Evolutionary conservation across 1,284 basidiomycete species (phyloP), one percentile per base, ranked within the genome.

Genomic region (Anthracocystis setariae): DNA sequence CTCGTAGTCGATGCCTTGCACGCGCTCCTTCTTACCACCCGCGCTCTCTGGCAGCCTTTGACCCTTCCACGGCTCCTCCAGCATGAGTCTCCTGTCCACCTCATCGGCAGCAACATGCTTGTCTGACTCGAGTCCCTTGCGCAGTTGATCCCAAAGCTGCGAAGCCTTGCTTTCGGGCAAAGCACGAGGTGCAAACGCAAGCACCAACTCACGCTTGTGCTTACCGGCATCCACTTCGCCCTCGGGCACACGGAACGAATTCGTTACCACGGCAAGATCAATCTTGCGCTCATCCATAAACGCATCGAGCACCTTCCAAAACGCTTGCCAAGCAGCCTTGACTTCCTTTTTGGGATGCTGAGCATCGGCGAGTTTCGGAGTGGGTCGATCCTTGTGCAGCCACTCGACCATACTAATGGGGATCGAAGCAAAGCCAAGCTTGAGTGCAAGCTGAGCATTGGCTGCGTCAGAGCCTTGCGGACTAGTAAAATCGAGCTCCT

Each of bases 401-500:
- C 76, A 78, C 40, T 75, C 64, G 27, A 51, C 66, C 17, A 78
- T 47, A 42, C 71, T 72, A 45, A 78, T 53, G 15, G 76, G 76
- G 13, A 78, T 69, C 2, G 68, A 69, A n/a, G 76, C 60, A 21
- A 78, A 60, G 0, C 74, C 76, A 9, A 78, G 56, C 23, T 65
- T 65, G 38, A 69, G 71, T 13, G 60, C 24, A 0, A 72, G 35
- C 15, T 8, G 5, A 15, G 35, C 35, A 17, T 13, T 8, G 5
- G 35, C 12, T 5, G 49, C 25, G 0, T 45, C 50, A 8, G 45
- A 46, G 29, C 42, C 38, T 39, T 46, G 29, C 1, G 45, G 44
- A 15, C 18, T 15, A 25, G 49, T 37, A 12, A 73, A 65, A 24
- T 59, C 54, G 21, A 63, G 35, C 38, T 76, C 89, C 83, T 98